Conservation (phyloP, 805 yeast genomes). For the Danielia reshetovae region DNA sequence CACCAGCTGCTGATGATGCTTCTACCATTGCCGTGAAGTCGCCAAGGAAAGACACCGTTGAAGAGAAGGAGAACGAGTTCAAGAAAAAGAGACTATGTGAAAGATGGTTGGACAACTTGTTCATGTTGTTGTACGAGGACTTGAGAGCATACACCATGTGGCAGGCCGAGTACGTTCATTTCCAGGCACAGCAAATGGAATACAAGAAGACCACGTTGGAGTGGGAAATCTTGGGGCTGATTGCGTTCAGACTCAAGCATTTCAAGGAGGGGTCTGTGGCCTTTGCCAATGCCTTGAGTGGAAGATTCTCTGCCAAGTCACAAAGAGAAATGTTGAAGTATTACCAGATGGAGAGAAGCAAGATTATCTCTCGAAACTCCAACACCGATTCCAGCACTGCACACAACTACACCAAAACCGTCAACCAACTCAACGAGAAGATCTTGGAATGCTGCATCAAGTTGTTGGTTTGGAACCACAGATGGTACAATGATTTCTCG, state of each 20-base stretch:
- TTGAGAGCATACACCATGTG: slow-evolving; percentile 82
- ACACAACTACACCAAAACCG: slow-evolving; percentile 35
- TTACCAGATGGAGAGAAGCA: slow-evolving; percentile 50
- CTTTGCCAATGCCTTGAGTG: slow-evolving; percentile 63
- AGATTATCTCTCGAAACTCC: slow-evolving; percentile 14
- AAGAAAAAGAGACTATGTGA: slow-evolving; percentile 66
- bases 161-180: slow-evolving; percentile 88
- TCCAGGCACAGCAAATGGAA: slow-evolving; percentile 80
- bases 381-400: slow-evolving; percentile 19
- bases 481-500: slow-evolving; percentile 94
- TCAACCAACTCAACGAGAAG: slow-evolving; percentile 46
- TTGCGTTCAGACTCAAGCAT: slow-evolving; percentile 83
- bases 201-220: slow-evolving; percentile 77
- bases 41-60: slow-evolving; percentile 22
- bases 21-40: slow-evolving; percentile 38
- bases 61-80: slow-evolving; percentile 38
- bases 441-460: slow-evolving; percentile 70
- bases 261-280: slow-evolving; percentile 84
- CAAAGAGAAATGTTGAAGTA: slow-evolving; percentile 69
- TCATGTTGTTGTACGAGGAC: slow-evolving; percentile 69
- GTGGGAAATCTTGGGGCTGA: slow-evolving; percentile 88
- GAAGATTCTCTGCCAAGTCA: slow-evolving; percentile 77
- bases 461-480: slow-evolving; percentile 93
- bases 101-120: slow-evolving; percentile 68
- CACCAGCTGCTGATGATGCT: slow-evolving; percentile 22